Evolutionary conservation across 2,329 filamentous ascomycete species (phyloP).

Genomic region (Colletotrichum shisoi): DNA sequence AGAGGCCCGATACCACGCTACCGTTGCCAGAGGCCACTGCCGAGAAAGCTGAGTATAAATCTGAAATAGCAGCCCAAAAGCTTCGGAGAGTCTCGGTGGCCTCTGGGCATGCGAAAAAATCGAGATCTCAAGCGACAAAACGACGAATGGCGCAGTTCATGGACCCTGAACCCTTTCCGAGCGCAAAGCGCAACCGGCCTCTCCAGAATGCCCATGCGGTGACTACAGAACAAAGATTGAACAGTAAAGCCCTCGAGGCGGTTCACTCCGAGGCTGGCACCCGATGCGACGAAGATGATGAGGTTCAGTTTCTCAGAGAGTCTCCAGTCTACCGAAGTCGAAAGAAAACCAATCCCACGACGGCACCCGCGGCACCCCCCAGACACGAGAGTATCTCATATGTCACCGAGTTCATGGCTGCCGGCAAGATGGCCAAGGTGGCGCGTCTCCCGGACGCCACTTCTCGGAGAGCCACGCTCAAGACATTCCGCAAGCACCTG

Average conservation of each 20-base stretch:
- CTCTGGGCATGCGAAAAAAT: rapidly evolving
- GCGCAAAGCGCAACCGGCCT: not conserved
- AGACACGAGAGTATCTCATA: not conserved
- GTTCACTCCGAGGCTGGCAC: not conserved
- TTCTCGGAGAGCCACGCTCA: not conserved
- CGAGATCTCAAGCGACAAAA: not conserved
- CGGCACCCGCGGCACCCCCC: not conserved
- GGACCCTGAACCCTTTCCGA: not conserved
- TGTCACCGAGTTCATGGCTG: not conserved
- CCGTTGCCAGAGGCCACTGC: rapidly evolving
- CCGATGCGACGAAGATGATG: not conserved
- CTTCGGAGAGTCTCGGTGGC: not conserved
- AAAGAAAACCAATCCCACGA: not conserved
- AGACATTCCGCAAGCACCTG: not conserved
- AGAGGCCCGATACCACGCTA: rapidly evolving
- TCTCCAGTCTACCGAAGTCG: too few species aligned
- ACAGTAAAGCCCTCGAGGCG: too few species aligned
- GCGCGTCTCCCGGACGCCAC: not conserved
- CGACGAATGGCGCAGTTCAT: not conserved
- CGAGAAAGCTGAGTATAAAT: too few species aligned
- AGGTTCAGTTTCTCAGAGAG: conserved; percentile 3
- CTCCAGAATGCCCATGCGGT: rapidly evolving
- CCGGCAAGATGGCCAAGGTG: not conserved
- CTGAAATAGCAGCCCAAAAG: too few species aligned
- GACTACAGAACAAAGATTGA: not conserved